Percentiles rank a stretch among this genome's conserved stretches.
phyloP scores from a whole-genome alignment of 495 filamentous ascomycete species.

The Gamarada debralockiae region DNA sequence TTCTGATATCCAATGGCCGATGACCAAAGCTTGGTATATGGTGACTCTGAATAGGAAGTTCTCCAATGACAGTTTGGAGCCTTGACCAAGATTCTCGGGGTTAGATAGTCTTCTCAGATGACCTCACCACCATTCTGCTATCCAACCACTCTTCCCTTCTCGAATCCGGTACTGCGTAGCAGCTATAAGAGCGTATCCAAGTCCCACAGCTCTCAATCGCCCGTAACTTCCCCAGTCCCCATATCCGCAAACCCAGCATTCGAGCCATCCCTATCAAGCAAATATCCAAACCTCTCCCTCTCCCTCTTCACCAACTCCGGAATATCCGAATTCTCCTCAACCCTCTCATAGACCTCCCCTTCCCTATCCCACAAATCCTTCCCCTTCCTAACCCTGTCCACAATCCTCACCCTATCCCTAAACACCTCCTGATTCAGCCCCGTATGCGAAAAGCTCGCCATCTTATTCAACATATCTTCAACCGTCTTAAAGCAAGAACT shows the following conservation, averaged over 20 bases:
- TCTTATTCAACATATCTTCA: constrained; percentile 37
- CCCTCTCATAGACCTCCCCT: constrained; percentile 30
- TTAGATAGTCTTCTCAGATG: too few relatives aligned
- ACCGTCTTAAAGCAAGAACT: constrained; percentile 38
- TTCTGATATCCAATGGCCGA: too few relatives aligned
- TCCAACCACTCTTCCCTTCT: too few relatives aligned
- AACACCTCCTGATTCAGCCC: constrained; percentile 33
- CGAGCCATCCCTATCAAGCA: constrained; percentile 31
- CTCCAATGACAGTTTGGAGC: too few relatives aligned
- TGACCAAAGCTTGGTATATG: too few relatives aligned
- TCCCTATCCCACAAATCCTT: constrained; percentile 36
- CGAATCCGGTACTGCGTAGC: too few relatives aligned
- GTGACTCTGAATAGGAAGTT: too few relatives aligned
- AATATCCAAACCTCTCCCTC: constrained; percentile 27
- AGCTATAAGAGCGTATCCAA: too few relatives aligned
- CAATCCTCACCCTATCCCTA: constrained; percentile 30
- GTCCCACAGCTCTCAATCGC: too few relatives aligned
- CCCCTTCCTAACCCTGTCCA: constrained; percentile 37
- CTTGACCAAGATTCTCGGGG: too few relatives aligned
- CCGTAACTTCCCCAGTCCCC: not conserved
- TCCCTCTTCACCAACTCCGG: constrained; percentile 30
- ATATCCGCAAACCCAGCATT: constrained; percentile 34
- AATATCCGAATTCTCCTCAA: constrained; percentile 31
- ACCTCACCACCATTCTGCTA: too few relatives aligned
- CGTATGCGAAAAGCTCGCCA: constrained; percentile 38